A percentile compares a stretch with the other conserved stretches of the same genome.
phyloP scores from a whole-genome alignment of 176 grass and related monocot genomes.

The Elymus sibiricus region DNA sequence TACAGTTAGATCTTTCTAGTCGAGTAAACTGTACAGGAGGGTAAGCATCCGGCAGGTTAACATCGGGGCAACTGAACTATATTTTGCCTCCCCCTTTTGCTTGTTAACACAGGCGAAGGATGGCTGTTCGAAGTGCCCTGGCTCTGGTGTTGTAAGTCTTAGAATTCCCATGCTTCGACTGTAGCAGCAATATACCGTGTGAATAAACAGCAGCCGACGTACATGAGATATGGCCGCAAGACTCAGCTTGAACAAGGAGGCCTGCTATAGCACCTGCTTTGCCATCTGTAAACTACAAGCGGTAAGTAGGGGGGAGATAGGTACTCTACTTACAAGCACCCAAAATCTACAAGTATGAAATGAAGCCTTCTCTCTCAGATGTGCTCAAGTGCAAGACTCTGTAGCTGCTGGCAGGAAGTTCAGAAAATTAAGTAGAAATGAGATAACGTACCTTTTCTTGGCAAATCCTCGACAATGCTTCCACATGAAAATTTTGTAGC shows the following conservation, averaged over 20 bases:
- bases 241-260: not conserved
- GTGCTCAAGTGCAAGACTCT: not conserved
- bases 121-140: not conserved
- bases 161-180: slow-evolving; percentile 11
- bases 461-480: slow-evolving; percentile 90
- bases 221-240: not conserved
- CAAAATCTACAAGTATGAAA: not conserved
- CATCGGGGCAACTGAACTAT: not conserved
- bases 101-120: not conserved
- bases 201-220: not conserved
- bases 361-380: not conserved
- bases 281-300: slow-evolving; percentile 59
- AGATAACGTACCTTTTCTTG: slow-evolving; percentile 72
- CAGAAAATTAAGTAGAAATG: not conserved
- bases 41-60: slow-evolving; percentile 13
- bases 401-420: not conserved
- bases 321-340: not conserved
- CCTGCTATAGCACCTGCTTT: slow-evolving; percentile 57
- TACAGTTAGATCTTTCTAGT: not conserved
- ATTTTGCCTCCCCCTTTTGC: not conserved
- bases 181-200: slow-evolving; percentile 10
- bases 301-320: not conserved
- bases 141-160: not conserved
- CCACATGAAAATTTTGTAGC: slow-evolving; percentile 85
- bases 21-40: slow-evolving; percentile 29